phyloP scores from a whole-genome alignment of 345 rosid genomes.

The Lumnitzera racemosa region DNA sequence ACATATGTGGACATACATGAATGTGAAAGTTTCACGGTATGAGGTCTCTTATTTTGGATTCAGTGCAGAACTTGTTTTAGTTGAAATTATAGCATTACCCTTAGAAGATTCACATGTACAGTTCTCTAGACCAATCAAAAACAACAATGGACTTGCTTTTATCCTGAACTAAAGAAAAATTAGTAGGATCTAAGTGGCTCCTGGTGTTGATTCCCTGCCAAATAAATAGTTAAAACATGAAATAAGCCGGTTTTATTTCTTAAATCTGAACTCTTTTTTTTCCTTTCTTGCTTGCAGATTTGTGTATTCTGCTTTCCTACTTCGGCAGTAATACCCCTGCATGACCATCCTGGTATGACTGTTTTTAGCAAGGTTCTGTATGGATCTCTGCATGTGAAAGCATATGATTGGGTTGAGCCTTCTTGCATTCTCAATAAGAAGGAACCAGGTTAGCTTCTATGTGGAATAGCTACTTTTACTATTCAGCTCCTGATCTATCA shows the following conservation, averaged over 20 bases:
- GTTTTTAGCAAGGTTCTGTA: conserved; percentile 90
- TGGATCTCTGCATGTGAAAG: conserved; percentile 91
- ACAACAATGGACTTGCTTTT: no score
- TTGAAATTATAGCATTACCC: no score
- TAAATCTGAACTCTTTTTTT: no score
- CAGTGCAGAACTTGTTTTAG: neutral
- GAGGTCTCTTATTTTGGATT: conserved; percentile 3
- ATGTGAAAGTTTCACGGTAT: conserved; percentile 65
- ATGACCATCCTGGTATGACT: conserved; percentile 95
- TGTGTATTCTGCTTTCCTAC: conserved; percentile 94
- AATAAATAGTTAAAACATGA: no score
- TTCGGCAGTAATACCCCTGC: conserved; percentile 86
- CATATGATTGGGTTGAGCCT: conserved; percentile 96
- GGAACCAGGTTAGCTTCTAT: conserved; percentile 34
- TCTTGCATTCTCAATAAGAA: conserved; percentile 38
- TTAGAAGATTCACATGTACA: no score
- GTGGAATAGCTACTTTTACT: conserved; percentile 17
- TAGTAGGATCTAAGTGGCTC: no score
- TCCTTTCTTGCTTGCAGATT: conserved; percentile 48
- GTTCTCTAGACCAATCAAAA: no score
- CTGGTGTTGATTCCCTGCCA: no score
- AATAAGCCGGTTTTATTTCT: no score
- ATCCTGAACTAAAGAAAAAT: no score
- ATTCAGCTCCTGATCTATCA: neutral
- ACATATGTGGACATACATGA: conserved; percentile 71